Base-by-base conservation (phyloP, 2,329 filamentous ascomycete species). In the Calycina herbarum region DNA sequence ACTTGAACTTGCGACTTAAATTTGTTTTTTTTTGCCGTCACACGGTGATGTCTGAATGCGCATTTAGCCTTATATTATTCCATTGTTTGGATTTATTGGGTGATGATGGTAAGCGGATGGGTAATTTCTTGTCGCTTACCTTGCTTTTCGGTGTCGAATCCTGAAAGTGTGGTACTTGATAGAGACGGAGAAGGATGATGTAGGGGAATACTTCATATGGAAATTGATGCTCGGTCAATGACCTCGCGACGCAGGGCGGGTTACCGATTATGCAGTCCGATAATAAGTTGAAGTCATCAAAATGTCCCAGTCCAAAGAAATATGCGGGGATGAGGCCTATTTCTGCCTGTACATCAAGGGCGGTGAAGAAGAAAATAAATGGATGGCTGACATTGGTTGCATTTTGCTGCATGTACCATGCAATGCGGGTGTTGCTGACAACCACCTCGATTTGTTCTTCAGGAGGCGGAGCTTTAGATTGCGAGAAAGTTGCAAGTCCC, bases 401-500 rank as follows among this genome's bases (percentile, higher is more conserved):
- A 42, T 45, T 20, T 31, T 29, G 40, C 13, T 31, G 38, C 24
- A 31, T 31, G 31, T 24, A 48, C 38, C 10, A 31, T 61, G 59
- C 57, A 40, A 35, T 24, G 38, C 38, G 11, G 38, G 24, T 42
- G 59, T 42, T n/a, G 38, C 24, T 42, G 58, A 59, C 38, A 38
- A 59, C 57, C 35, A 59, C 59, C 59, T 61, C 59, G 40, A 51
- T 61, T 61, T 61, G n/a, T 38, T 42, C n/a, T 29, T 45, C 38
- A 48, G 59, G 24, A 51, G 24, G 24, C 17, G n/a, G 57, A 59
- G 57, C n/a, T 20, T 35, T 20, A 61, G 38, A 13, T 15, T 45
- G 15, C 59, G 45, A 57, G 31, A 24, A 31, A 13, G 4, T 8
- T 24, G 40, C n/a, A n/a, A 48, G 20, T 20, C 20, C 29, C 29